Conservation (phyloP, 2,329 filamentous ascomycete genomes). For the Beauveria bassiana region DNA sequence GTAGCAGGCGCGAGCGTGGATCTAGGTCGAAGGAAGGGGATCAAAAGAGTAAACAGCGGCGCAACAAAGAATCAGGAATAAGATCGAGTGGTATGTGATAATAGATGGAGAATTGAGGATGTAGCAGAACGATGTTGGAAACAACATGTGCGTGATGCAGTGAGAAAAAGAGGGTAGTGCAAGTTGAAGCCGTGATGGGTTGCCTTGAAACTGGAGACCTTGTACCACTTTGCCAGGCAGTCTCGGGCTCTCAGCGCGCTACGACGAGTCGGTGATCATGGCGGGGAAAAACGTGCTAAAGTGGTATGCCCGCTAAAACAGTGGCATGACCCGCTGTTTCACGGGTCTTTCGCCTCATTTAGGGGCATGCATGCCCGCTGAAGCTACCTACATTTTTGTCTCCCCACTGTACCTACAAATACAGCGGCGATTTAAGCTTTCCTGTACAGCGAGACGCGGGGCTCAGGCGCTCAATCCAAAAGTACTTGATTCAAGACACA, state of each 20-base stretch:
- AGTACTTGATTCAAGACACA: too few species aligned
- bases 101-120: background rate
- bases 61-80: background rate
- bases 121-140: background rate
- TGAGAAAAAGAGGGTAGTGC: background rate
- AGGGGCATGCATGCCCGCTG: too few species aligned
- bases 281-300: background rate
- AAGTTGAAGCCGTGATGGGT: background rate
- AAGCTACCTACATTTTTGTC: too few species aligned
- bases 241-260: background rate
- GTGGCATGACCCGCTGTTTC: too few species aligned
- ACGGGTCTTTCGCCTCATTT: too few species aligned
- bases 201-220: background rate
- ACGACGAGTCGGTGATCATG: background rate
- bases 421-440: too few species aligned
- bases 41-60: background rate
- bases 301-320: too few species aligned
- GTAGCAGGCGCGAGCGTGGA: background rate
- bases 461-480: too few species aligned
- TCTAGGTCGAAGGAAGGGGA: background rate
- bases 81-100: background rate
- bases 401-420: too few species aligned
- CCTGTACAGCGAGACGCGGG: too few species aligned
- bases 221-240: background rate
- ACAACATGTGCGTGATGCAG: background rate